Base-by-base conservation (phyloP, 306 rosid genomes). In the Lagenaria siceraria region DNA sequence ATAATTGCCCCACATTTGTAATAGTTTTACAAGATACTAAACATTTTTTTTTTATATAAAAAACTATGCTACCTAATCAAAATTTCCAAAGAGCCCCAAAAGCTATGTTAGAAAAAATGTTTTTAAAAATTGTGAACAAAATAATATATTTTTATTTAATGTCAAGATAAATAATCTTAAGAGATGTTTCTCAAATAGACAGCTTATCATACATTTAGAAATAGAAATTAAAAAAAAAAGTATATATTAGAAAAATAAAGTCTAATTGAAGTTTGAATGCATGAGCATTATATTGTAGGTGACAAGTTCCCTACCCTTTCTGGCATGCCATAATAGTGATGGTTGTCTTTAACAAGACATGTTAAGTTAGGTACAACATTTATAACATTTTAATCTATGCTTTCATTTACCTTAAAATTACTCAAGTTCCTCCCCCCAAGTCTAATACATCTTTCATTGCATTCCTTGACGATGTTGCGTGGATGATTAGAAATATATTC, bases 311-410 rank as follows among this genome's bases (percentile, higher is more conserved):
- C 81, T 89, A 82, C 77, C 79, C 60, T 81, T 84, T 87, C 49
- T 86, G 88, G 90, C 89, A 87, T 36, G 78, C 76, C 80, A 79
- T 43, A 76, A 51, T 54, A 64, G 82, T 79, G 86, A 87, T 78
- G 52, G 46, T 35, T 46, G 75, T 70, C 56, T 70, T 70, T 43
- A 70, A 43, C 75, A 42, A 70, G 38, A 70, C 24, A 21, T 70
- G 56, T 70, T 70, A 46, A 14, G 90, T 88, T 84, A 88, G 97
- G 97, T 91, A 66, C 84, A 83, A 66, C 88, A 61, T 81, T 87
- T 79, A 83, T 82, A 84, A 74, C 84, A 61, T 76, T 79, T 80
- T 79, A 73, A n/a, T 1, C 17, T n/a, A 11, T 27, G 77, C 83
- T 79, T 85, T 85, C 86, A 86, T 83, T 84, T 72, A 84, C 82